Conservation (phyloP, 768 basidiomycete genomes). For the Rhodotorula toruloides region DNA sequence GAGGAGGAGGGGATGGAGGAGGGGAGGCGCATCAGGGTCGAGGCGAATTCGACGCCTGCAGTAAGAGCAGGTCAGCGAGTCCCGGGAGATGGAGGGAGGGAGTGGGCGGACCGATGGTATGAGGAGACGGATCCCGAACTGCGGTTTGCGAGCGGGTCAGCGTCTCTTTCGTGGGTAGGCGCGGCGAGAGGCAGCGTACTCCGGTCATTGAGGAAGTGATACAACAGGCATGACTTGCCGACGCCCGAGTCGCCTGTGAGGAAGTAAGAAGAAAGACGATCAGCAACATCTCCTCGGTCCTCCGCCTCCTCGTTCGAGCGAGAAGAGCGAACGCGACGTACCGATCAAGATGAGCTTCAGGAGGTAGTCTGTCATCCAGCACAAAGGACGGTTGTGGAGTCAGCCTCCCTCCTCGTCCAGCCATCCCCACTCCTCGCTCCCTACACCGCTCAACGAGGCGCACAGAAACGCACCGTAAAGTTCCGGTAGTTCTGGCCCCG, state of each 20-base stretch:
- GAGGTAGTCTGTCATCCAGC: slow-evolving; percentile 67
- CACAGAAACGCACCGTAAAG: slow-evolving; percentile 32
- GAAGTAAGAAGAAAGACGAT: too few relatives aligned
- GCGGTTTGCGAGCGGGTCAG: slow-evolving; percentile 8
- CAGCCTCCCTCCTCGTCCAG: too few relatives aligned
- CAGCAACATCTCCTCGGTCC: background rate
- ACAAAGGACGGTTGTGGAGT: background rate
- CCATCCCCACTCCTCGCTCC: background rate
- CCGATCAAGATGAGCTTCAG: slow-evolving; percentile 99
- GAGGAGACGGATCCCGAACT: slow-evolving; percentile 53
- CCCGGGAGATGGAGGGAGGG: background rate
- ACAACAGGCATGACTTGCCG: slow-evolving; percentile 92
- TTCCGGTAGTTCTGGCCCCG: slow-evolving; percentile 28
- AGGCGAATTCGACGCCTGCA: slow-evolving; percentile 83
- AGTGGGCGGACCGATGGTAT: slow-evolving; percentile 65
- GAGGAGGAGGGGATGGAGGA: slow-evolving; percentile 16
- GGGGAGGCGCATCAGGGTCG: slow-evolving; percentile 78
- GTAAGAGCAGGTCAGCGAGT: background rate
- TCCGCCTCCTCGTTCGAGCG: too few relatives aligned
- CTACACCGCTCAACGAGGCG: too few relatives aligned
- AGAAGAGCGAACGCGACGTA: slow-evolving; percentile 47
- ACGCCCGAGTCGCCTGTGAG: slow-evolving; percentile 83
- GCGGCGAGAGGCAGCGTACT: slow-evolving; percentile 56
- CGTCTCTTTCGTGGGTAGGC: too few relatives aligned
- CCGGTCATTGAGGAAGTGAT: slow-evolving; percentile 92